These are phyloP conservation scores for Fusarium concolor DNA, from an alignment of 2,329 filamentous ascomycete genomes.

Conservation along the genomic window DNA sequence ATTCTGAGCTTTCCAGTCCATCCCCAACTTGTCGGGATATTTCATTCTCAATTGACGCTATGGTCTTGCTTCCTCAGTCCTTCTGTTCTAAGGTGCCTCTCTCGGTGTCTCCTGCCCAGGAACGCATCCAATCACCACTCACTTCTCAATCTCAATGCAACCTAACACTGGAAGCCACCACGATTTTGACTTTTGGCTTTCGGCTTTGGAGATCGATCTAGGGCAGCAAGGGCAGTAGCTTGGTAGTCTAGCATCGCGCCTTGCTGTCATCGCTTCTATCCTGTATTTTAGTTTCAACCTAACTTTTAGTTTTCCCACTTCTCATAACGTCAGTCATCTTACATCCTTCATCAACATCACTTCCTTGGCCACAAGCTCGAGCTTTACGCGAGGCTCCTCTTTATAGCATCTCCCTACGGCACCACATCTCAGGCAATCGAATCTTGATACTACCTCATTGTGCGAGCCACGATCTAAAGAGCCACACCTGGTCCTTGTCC, in stretches of 20 bases:
- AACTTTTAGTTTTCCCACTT: slow-evolving; percentile 31
- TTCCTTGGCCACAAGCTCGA: slow-evolving; percentile 9
- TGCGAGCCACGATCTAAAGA: slow-evolving; percentile 25
- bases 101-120: neutral
- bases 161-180: slow-evolving; percentile 15
- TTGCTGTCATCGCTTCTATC: slow-evolving; percentile 34
- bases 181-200: slow-evolving; percentile 12
- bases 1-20: neutral
- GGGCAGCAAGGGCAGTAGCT: slow-evolving; percentile 10
- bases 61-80: slow-evolving; percentile 11
- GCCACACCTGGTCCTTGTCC: slow-evolving; percentile 34
- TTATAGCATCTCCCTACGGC: no score
- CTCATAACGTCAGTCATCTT: slow-evolving; percentile 28
- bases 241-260: slow-evolving; percentile 31
- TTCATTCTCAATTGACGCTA: slow-evolving; percentile 20
- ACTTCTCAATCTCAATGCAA: neutral
- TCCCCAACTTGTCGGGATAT: slow-evolving; percentile 20
- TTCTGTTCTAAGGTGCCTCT: neutral
- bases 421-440: neutral
- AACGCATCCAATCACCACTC: slow-evolving; percentile 3
- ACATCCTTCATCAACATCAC: slow-evolving; percentile 30
- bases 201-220: slow-evolving; percentile 14
- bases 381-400: neutral
- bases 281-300: slow-evolving; percentile 31
- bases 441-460: slow-evolving; percentile 11